phyloP scores from a whole-genome alignment of 139 green algal species.

The Chlamydomonas sp. region DNA sequence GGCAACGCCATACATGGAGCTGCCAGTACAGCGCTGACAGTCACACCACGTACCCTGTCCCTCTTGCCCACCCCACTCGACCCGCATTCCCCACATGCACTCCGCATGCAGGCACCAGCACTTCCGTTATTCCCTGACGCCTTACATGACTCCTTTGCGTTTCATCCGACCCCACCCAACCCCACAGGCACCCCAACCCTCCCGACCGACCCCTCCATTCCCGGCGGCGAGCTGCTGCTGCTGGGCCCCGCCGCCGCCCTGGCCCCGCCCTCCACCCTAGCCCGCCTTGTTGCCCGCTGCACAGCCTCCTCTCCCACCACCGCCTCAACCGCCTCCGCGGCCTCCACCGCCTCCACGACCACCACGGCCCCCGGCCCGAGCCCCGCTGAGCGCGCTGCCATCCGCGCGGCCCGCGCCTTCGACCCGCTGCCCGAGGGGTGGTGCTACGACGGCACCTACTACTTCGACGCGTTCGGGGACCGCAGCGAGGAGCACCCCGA shows the following conservation, averaged over 20 bases:
- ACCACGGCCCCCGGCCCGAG: not conserved
- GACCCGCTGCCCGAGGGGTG: slow-evolving; percentile 52
- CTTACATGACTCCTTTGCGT: not conserved
- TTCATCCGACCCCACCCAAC: not conserved
- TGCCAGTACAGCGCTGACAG: too few relatives aligned
- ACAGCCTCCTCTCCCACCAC: too few relatives aligned
- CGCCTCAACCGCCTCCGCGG: not conserved
- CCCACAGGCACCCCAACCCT: not conserved
- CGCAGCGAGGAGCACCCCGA: slow-evolving; percentile 24
- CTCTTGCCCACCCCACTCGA: not conserved
- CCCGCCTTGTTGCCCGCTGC: not conserved
- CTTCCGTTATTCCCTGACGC: too few relatives aligned
- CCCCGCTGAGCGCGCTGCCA: slow-evolving; percentile 26
- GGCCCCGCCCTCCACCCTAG: not conserved
- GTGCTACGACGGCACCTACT: slow-evolving; percentile 47
- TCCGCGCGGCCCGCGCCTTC: slow-evolving; percentile 20
- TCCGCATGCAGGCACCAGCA: not conserved
- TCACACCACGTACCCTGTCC: not conserved
- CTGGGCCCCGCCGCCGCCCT: not conserved
- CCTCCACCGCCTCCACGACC: not conserved
- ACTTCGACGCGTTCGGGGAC: slow-evolving; percentile 54
- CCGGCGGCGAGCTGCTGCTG: slow-evolving; percentile 25
- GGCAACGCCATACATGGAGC: too few relatives aligned
- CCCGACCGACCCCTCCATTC: not conserved
- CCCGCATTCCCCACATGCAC: too few relatives aligned